Conservation (phyloP, 148 eudicot genomes). For the Mesembryanthemum crystallinum region DNA sequence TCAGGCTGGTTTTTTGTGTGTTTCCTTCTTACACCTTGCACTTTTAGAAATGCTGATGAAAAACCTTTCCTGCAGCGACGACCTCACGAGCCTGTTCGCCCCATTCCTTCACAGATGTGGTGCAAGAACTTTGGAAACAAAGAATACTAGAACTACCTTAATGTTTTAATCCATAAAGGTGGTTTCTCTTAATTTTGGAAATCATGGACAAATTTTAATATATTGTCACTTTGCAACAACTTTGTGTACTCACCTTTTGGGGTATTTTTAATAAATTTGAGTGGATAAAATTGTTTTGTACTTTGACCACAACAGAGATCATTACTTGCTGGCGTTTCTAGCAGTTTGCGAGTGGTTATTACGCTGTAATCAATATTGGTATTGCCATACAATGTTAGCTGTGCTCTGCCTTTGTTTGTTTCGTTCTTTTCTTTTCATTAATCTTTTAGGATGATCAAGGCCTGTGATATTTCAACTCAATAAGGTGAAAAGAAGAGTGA, state of each 20-base stretch:
- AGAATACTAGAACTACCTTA: conserved; percentile 49
- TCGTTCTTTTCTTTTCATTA: background rate
- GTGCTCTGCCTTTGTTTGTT: background rate
- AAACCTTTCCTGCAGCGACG: conserved; percentile 67
- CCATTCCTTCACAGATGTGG: conserved; percentile 96
- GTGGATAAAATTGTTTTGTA: conserved; percentile 28
- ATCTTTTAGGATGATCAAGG: background rate
- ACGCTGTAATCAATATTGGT: background rate
- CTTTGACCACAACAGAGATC: conserved; percentile 2
- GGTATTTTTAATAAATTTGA: conserved; percentile 28
- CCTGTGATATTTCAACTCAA: background rate
- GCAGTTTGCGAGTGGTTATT: conserved; percentile 5
- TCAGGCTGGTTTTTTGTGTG: background rate
- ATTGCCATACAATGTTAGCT: background rate
- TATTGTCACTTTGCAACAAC: conserved; percentile 12
- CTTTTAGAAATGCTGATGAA: conserved; percentile 12
- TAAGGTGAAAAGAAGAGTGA: background rate
- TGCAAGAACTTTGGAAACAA: conserved; percentile 98
- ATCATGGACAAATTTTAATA: conserved; percentile 6
- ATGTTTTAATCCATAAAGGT: conserved; percentile 12
- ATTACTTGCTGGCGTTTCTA: background rate
- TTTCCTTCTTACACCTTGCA: conserved; percentile 2
- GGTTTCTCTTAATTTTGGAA: conserved; percentile 16
- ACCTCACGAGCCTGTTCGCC: conserved; percentile 82
- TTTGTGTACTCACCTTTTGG: conserved; percentile 18